Percentiles rank a stretch among this genome's conserved stretches.
phyloP scores from a whole-genome alignment of 306 rosid genomes.

The Lablab purpureus region DNA sequence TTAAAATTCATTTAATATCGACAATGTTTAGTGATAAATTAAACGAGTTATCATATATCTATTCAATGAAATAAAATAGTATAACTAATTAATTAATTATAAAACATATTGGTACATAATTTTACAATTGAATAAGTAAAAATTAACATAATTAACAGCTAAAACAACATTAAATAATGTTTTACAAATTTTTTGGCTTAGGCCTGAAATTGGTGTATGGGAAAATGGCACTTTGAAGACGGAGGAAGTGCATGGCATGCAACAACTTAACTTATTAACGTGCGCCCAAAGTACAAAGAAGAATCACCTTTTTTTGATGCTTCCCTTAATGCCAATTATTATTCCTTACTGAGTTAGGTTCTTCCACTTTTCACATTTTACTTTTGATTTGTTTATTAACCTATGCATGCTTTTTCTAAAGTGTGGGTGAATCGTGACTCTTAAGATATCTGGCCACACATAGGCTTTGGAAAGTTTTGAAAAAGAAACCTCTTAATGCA shows the following conservation, averaged over 20 bases:
- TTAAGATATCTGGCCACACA: conserved; percentile 15
- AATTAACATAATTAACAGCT: too few species aligned
- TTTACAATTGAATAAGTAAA: too few species aligned
- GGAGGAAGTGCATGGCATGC: conserved; percentile 39
- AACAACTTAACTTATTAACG: conserved; percentile 22
- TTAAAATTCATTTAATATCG: too few species aligned
- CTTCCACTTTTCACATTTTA: conserved; percentile 44
- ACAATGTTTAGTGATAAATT: too few species aligned
- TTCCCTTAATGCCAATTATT: not conserved
- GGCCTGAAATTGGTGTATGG: not conserved
- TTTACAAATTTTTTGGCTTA: not conserved
- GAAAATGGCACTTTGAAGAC: conserved; percentile 12
- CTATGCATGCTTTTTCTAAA: conserved; percentile 26
- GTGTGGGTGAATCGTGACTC: conserved; percentile 44
- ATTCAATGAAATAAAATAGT: too few species aligned
- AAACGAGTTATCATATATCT: too few species aligned
- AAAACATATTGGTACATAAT: too few species aligned
- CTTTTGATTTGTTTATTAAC: conserved; percentile 43
- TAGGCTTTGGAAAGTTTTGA: conserved; percentile 18
- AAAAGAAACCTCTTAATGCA: conserved; percentile 13
- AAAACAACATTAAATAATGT: too few species aligned
- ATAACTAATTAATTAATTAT: too few species aligned
- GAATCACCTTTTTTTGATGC: conserved; percentile 26
- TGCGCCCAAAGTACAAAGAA: conserved; percentile 35
- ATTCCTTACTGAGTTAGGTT: conserved; percentile 41